Conservation (phyloP, 192 early-diverging fungal genomes). For the Coemansia sp. region DNA sequence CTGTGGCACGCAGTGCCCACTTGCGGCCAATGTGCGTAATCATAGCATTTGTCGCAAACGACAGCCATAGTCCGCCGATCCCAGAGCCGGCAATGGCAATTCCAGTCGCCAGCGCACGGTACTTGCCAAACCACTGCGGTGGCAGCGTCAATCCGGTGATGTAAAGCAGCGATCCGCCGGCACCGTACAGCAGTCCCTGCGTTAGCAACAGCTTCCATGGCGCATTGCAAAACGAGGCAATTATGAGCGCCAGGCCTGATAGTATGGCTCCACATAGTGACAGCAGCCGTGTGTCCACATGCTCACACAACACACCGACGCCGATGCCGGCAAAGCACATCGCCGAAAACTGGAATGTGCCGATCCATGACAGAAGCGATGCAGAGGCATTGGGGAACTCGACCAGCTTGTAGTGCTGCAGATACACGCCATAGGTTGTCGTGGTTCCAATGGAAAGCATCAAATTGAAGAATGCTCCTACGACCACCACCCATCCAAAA, state of each 20-base stretch:
- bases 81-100: slow-evolving; percentile 66
- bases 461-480: slow-evolving; percentile 21
- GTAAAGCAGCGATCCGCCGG: slow-evolving; percentile 58
- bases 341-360: slow-evolving; percentile 27
- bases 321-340: slow-evolving; percentile 30
- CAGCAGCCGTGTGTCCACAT: slow-evolving; percentile 9
- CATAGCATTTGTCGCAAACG: slow-evolving; percentile 55
- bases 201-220: slow-evolving; percentile 63
- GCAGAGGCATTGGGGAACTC: slow-evolving; percentile 19
- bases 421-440: slow-evolving; percentile 34
- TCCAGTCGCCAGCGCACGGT: slow-evolving; percentile 68
- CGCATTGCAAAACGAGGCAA: slow-evolving; percentile 26
- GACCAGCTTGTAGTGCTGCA: slow-evolving; percentile 21
- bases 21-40: slow-evolving; percentile 54
- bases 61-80: slow-evolving; percentile 65
- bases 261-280: slow-evolving; percentile 9
- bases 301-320: slow-evolving; percentile 30
- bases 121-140: slow-evolving; percentile 66
- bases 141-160: slow-evolving; percentile 62
- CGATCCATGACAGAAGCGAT: slow-evolving; percentile 41
- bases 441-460: slow-evolving; percentile 28
- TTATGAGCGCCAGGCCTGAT: slow-evolving; percentile 11
- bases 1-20: slow-evolving; percentile 70
- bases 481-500: slow-evolving; percentile 35
- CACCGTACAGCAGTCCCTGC: slow-evolving; percentile 71